Evolutionary conservation across 1,284 basidiomycete genomes (phyloP), one percentile per base, ranked within the genome.

Genomic region (Macrocybe sp.): DNA sequence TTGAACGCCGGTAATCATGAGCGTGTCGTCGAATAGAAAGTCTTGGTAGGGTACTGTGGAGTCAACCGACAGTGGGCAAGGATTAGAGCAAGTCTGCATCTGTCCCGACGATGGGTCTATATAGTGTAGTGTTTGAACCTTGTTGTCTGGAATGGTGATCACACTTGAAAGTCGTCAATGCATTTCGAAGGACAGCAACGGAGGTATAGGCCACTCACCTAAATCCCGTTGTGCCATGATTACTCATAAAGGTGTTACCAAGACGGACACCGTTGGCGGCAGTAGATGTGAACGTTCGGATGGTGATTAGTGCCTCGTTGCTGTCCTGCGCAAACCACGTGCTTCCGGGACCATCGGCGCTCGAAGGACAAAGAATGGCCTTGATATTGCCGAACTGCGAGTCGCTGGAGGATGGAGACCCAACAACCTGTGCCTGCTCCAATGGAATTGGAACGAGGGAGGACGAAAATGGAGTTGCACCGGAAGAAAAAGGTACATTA

Each of bases 371-470:
- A 32, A 98, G 79, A 51, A 95, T 81, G 56, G 80, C 81, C 39
- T 78, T 62, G 22, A 94, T 81, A 55, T 91, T 73, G 52, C 69
- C 75, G 65, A 89, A 97, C 22, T 78, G 73, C 0, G 78, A 49
- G 48, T 85, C 66, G 4, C 68, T 64, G 1, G 89, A 81, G 0
- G 88, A 84, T 1, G 93, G 89, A 0, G 80, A 79, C 0, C 85
- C 90, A 44, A 78, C 69, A 41, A 94, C 73, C 46, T 86, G 70
- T 35, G 86, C 79, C 37, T 73, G 70, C 48, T 79, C 67, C 31
- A 97, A 71, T 11, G 92, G 84, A 37, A 96, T 74, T 7, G 95
- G 94, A 16, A 94, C 89, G 45, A 97, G 85, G 11, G 92, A 96
- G 1, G 89, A 91, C 4, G 94, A 90, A 60, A 90, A 92, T 0